A percentile compares a stretch with the other conserved stretches of the same genome.
phyloP scores from a whole-genome alignment of 495 filamentous ascomycete species.

The Hypoxylon crocopeplum region DNA sequence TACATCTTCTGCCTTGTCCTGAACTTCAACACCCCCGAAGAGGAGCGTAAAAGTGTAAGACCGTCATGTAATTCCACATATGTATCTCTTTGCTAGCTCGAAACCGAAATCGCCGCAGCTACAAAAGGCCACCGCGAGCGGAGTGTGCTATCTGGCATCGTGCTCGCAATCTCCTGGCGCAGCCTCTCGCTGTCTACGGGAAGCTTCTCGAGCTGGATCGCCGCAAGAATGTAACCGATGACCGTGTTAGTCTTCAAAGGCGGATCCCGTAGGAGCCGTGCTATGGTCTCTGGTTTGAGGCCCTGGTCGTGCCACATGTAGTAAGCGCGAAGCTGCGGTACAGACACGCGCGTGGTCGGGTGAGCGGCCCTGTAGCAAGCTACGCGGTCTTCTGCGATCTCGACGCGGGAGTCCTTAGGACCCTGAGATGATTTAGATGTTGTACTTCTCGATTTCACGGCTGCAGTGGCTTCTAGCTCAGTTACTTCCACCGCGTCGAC shows the following conservation, averaged over 20 bases:
- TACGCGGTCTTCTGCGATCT: conserved; percentile 45
- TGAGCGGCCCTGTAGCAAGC: conserved; percentile 38
- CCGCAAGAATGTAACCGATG: conserved; percentile 54
- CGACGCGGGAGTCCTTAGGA: conserved; percentile 44
- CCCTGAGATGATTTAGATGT: background rate
- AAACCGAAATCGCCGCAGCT: background rate
- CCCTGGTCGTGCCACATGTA: conserved; percentile 63
- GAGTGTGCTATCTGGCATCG: conserved; percentile 7
- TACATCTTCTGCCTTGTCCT: too few relatives aligned
- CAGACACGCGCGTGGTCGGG: conserved; percentile 27
- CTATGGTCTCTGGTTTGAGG: conserved; percentile 52
- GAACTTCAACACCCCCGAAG: background rate
- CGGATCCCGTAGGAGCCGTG: conserved; percentile 59
- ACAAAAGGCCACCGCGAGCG: conserved; percentile 5
- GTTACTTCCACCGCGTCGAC: conserved; percentile 22
- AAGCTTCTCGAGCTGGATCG: conserved; percentile 49
- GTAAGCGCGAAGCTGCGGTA: conserved; percentile 62
- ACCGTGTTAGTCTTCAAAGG: conserved; percentile 61
- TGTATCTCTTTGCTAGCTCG: too few relatives aligned
- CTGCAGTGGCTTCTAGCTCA: conserved; percentile 8
- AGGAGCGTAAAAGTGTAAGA: background rate
- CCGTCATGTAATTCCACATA: too few relatives aligned
- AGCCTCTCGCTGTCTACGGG: conserved; percentile 46
- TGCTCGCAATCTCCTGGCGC: conserved; percentile 38
- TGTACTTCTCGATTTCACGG: conserved; percentile 4